Evolutionary conservation across 495 filamentous ascomycete genomes (phyloP), one percentile per base, ranked within the genome.

Genomic region (Beverwykella pulmonaria): DNA sequence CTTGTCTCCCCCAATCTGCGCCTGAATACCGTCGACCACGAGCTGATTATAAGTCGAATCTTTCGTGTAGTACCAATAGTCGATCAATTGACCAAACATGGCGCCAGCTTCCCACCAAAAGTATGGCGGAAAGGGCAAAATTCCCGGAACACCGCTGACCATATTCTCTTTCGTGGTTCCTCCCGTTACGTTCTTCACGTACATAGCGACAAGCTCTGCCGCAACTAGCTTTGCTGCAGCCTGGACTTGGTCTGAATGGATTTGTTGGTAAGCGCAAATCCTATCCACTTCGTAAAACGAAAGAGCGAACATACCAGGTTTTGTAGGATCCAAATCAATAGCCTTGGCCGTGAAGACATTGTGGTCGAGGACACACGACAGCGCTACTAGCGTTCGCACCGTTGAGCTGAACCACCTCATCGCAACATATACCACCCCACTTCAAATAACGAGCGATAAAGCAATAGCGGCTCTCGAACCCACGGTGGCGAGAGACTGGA

Each of bases 61-160:
- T 1, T 87, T 86, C 1, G 92, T 96, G 67, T 89, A 87, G 71
- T 82, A 87, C 84, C 88, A 93, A 76, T 97, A 96, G 72, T 96
- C 88, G 64, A 96, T 77, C 60, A 97, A 69, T 34, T 67, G 59
- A n/a, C 89, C 88, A 81, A 88, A 92, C 78, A 91, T 86, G 53
- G 87, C 87, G 54, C 89, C 89, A 54, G 82, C 84, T 75, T 91
- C 87, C 89, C 88, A 92, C 89, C 89, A 92, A 55, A 83, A 85
- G 48, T 80, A 82, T 19, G 82, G 82, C 3, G 79, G 81, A 19
- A 57, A 61, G 34, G 83, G 82, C 12, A 92, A 79, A 48, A 91
- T 83, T 29, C 90, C 90, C 15, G 86, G 84, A 4, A 84, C 84
- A 26, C 84, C 80, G 26, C 86, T 87, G 0, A 83, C 76, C 52